phyloP scores from a whole-genome alignment of 1,284 basidiomycete genomes.

The Ustilago sp. region DNA sequence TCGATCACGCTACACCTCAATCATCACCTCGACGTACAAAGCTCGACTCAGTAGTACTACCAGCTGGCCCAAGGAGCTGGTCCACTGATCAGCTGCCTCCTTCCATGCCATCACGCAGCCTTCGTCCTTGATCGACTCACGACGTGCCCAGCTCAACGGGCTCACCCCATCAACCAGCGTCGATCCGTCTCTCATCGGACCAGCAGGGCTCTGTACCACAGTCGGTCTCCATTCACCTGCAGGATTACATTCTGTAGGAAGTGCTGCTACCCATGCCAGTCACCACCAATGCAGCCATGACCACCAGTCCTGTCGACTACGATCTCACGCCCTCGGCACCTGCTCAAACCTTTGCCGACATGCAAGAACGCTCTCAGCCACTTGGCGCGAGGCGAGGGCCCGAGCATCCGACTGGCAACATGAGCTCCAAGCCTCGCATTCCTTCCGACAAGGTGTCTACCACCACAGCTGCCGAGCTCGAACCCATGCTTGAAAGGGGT shows the following conservation, averaged over 20 bases:
- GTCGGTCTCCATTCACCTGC: neutral
- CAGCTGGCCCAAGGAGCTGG: neutral
- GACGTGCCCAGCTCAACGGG: neutral
- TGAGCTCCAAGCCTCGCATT: neutral
- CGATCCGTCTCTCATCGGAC: neutral
- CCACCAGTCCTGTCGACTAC: slow-evolving; percentile 24
- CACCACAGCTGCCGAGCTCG: slow-evolving; percentile 12
- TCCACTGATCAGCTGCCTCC: neutral
- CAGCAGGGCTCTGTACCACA: neutral
- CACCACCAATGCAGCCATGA: slow-evolving; percentile 4
- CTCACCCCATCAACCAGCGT: slow-evolving; percentile 1
- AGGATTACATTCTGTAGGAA: neutral
- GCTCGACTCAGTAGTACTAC: neutral
- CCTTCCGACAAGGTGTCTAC: neutral
- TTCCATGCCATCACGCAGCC: neutral
- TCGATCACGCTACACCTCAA: neutral
- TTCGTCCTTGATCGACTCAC: slow-evolving; percentile 1
- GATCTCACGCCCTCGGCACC: slow-evolving; percentile 43
- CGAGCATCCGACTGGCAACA: slow-evolving; percentile 8
- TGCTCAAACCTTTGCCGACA: slow-evolving; percentile 36
- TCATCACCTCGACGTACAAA: neutral
- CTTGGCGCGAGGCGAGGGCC: slow-evolving; percentile 15
- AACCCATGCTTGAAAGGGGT: slow-evolving; percentile 13
- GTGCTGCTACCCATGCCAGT: slow-evolving; percentile 2
- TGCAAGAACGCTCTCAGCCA: slow-evolving; percentile 36